Percentiles rank a stretch among this genome's conserved stretches.
These are phyloP conservation scores for Teratosphaeria zuluensis DNA, from an alignment of 2,329 filamentous ascomycete species.

Conservation along the genomic window DNA sequence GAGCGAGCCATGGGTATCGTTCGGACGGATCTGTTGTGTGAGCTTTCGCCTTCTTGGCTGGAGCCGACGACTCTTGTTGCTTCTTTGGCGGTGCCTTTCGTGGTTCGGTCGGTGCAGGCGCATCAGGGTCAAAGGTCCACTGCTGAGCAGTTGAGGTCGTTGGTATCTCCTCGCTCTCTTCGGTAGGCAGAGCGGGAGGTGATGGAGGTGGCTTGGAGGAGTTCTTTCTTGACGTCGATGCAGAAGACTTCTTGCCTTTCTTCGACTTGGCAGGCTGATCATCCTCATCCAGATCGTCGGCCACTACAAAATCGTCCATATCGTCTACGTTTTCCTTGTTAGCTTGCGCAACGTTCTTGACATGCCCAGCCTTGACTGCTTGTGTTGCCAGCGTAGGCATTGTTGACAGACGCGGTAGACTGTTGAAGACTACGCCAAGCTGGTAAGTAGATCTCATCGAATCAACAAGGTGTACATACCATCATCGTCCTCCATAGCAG, in stretches of 20 bases:
- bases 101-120: conserved; percentile 41
- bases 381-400: not conserved
- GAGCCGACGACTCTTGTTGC: conserved; percentile 20
- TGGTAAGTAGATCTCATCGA: conserved; percentile 10
- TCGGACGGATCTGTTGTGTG: conserved; percentile 74
- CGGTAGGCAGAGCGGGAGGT: conserved; percentile 27
- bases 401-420: conserved; percentile 3
- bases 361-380: not conserved
- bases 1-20: conserved; percentile 82
- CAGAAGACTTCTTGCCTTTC: conserved; percentile 47
- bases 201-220: conserved; percentile 37
- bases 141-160: conserved; percentile 64
- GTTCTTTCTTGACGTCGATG: conserved; percentile 42
- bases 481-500: conserved; percentile 51
- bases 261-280: conserved; percentile 46
- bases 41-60: conserved; percentile 50
- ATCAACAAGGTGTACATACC: conserved; percentile 32
- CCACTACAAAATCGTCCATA: conserved; percentile 78
- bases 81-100: conserved; percentile 27
- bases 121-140: conserved; percentile 66
- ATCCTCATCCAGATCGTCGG: conserved; percentile 69
- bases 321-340: conserved; percentile 33
- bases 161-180: conserved; percentile 43
- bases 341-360: conserved; percentile 2
- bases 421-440: conserved; percentile 8